Base-by-base conservation (phyloP, 768 basidiomycete genomes). In the Mycena floridula region DNA sequence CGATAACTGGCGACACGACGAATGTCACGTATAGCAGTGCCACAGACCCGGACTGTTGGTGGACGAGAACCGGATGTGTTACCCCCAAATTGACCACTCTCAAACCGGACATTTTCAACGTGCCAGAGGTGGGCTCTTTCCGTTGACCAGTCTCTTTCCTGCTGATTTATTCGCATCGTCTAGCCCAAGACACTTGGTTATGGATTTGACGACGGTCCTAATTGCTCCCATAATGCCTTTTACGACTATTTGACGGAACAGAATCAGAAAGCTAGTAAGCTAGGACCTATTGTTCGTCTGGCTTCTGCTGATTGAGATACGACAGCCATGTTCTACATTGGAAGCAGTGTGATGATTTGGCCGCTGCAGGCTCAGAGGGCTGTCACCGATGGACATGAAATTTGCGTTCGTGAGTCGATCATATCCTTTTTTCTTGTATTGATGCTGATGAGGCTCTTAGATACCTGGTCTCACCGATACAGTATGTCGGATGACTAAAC, bases 161-260 rank as follows among this genome's bases (percentile, higher is more conserved):
- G 27, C 42, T 43, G n/a, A 39, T 42, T 18, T 24, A 2, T 36
- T 23, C 11, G 37, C 37, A 22, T 5, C 1, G 22, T 38, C 8
- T 46, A 77, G 76, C 79, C 81, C 25, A 54, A 59, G 8, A 77
- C 79, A 2, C 60, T 80, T 15, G 81, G 78, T 1, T 81, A 76
- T 37, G 77, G 70, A 3, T 82, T 82, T 46, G 81, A 82, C 47
- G 80, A 82, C 47, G 81, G 81, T 1, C 81, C 81, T 2, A 79
- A 78, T 51, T 82, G 80, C 52, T 72, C 76, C 3, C 81, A 82
- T 48, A 82, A 82, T 44, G 67, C 63, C 2, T 82, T 82, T 48
- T 82, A 82, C 37, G 67, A 80, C 47, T 82, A 59, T 48, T 66
- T 82, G 24, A 39, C 52, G 3, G 55, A 63, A 7, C 63, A 81